Evolutionary conservation across 345 rosid genomes (phyloP), one percentile per base, ranked within the genome.

Genomic region (Gossypium longicalyx): DNA sequence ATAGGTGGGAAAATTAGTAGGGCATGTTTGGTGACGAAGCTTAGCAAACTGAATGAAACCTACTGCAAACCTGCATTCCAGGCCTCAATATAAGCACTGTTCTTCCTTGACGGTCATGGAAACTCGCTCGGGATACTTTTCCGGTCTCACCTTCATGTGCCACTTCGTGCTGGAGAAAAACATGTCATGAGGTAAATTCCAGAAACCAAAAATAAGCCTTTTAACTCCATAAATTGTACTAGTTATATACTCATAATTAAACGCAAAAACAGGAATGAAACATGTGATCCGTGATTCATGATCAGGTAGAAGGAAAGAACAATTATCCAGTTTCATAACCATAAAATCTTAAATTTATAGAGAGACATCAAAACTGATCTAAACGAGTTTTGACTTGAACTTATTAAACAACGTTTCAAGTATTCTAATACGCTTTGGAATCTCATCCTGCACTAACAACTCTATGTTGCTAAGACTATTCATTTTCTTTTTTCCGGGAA

Each of bases 141-240:
- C 99, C 99, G 9, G 98, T 93, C 84, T 89, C 98, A 43, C 98
- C 97, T 85, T 95, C 99, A 76, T 83, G 83, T 6, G 94, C 97
- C 60, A 95, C 92, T 82, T 93, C 89, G 79, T 78, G 80, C 98
- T 95, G 70, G 41, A 82, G 5, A 53, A 7, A 23, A 38, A 72
- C 52, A 64, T 47, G 22, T 10, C 16, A 53, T 57, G 38, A 52
- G 43, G 58, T 58, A 17, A 69, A 70, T 22, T 48, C 7, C 6
- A 16, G 58, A 53, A n/a, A n/a, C 59, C 23, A 19, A 22, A 54
- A 54, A 54, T 25, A 76, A 27, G 12, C 61, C 25, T 29, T 52
- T 53, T 53, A 53, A 16, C 20, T 57, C 12, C n/a, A 49, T 6
- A 54, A 57, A 67, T 6, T 34, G 29, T 4, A 10, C 53, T 17